Base-by-base conservation (phyloP, 2,329 filamentous ascomycete species). In the Cladophialophora psammophila region DNA sequence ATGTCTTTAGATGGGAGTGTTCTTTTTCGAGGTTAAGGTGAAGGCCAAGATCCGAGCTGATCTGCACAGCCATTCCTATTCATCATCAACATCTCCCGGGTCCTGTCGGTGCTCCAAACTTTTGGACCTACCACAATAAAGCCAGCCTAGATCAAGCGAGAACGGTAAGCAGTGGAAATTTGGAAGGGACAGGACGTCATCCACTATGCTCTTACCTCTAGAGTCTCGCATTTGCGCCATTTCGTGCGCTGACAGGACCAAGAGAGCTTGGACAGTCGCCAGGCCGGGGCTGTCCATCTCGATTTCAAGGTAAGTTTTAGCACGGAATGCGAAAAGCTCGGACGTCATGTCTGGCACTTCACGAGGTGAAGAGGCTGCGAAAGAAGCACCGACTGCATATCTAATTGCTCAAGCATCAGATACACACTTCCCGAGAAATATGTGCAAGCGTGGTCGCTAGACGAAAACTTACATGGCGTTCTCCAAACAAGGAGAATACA, bases 201-300 rank as follows among this genome's bases (percentile, higher is more conserved):
- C n/a, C n/a, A n/a, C n/a, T n/a, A n/a, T n/a, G n/a, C n/a, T n/a
- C n/a, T n/a, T n/a, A n/a, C n/a, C n/a, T n/a, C 82, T 77, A 15
- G 81, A 78, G 65, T 82, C 81, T 10, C 81, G 77, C 15, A 78
- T 79, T 20, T 76, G 79, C 6, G 79, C 80, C 3, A 78, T 79
- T 68, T 84, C 82, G 40, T 80, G 78, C 15, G 76, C 78, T 48
- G 81, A 82, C 55, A 84, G 73, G 15, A 84, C 75, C 2, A 81
- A 78, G 50, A 84, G 74, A 1, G 82, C 80, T 62, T 84, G 82
- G 7, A 82, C 79, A 3, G 82, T 84, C 4, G 82, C 80, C n/a
- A 84, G 75, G 52, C 78, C 80, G 0, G 82, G 82, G 32, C 76
- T 79, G 64, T 84, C 82, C 13, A 84, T 72, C 65, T 84, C 82